Conservation (phyloP, 1,284 basidiomycete genomes). For the Rhodofomes roseus region DNA sequence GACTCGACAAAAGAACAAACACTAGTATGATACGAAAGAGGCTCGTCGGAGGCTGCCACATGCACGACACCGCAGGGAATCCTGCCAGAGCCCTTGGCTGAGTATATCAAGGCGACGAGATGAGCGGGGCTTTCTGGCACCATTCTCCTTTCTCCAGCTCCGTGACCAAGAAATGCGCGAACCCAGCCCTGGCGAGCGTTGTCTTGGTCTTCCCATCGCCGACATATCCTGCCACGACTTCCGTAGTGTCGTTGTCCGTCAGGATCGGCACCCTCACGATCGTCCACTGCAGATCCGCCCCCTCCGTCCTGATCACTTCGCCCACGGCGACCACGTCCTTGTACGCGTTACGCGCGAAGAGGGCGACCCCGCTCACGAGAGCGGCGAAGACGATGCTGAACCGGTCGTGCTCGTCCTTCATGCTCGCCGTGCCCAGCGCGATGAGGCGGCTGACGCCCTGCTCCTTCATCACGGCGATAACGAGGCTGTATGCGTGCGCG, state of each 20-base stretch:
- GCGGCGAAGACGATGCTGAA: slow-evolving; percentile 44
- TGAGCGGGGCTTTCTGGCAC: slow-evolving; percentile 28
- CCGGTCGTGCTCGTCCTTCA: slow-evolving; percentile 56
- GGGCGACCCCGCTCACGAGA: slow-evolving; percentile 37
- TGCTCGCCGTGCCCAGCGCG: slow-evolving; percentile 61
- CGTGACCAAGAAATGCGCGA: slow-evolving; percentile 52
- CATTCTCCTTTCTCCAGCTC: slow-evolving; percentile 56
- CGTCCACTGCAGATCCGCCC: slow-evolving; percentile 57
- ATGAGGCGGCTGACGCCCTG: slow-evolving; percentile 45
- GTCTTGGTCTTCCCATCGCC: slow-evolving; percentile 55
- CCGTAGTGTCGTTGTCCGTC: slow-evolving; percentile 41
- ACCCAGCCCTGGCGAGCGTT: slow-evolving; percentile 48
- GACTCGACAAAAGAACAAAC: too few relatives aligned
- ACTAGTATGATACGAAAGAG: too few relatives aligned
- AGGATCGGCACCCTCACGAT: slow-evolving; percentile 61
- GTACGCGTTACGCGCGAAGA: slow-evolving; percentile 38
- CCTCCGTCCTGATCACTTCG: slow-evolving; percentile 44
- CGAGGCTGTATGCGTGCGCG: slow-evolving; percentile 49
- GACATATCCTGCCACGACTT: slow-evolving; percentile 54
- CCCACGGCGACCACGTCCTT: slow-evolving; percentile 51
- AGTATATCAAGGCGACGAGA: too few relatives aligned
- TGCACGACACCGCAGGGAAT: too few relatives aligned
- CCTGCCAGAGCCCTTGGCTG: too few relatives aligned
- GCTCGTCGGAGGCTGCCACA: too few relatives aligned
- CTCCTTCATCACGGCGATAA: slow-evolving; percentile 52